Evolutionary conservation across 2,329 filamentous ascomycete species (phyloP).

Genomic region (Coniochaeta hoffmannii): DNA sequence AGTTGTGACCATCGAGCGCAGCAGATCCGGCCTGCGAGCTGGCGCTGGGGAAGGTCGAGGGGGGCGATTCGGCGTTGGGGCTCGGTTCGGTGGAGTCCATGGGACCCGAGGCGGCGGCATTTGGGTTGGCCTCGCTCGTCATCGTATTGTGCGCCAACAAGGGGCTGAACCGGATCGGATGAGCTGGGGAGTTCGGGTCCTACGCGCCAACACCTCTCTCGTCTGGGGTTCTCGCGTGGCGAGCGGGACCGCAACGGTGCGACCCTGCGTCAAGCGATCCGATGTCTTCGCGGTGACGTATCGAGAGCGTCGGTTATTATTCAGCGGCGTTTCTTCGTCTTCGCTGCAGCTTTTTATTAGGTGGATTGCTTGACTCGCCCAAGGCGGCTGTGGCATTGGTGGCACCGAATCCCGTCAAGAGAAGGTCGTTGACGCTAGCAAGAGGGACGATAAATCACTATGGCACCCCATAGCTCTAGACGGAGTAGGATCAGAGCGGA

Average conservation of each 20-base stretch:
- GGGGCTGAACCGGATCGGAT: neutral
- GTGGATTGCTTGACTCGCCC: no score
- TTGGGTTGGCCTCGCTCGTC: neutral
- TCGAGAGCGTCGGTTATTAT: neutral
- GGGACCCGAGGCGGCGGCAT: neutral
- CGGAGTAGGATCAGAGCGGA: neutral
- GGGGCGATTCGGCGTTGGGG: neutral
- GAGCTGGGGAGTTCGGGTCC: neutral
- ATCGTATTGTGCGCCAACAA: neutral
- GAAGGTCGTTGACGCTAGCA: neutral
- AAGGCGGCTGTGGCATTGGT: neutral
- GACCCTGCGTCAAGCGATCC: neutral
- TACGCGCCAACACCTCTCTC: neutral
- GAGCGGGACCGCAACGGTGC: neutral
- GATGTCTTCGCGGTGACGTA: neutral
- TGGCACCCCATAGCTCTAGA: neutral
- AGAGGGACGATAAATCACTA: neutral
- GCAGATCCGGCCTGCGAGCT: neutral
- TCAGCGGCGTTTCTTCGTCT: neutral
- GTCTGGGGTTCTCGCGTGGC: neutral
- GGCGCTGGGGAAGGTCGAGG: neutral
- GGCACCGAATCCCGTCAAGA: neutral
- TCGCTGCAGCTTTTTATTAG: neutral
- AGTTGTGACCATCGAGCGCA: neutral
- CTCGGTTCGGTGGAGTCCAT: neutral